Evolutionary conservation across 805 yeast species (phyloP), one percentile per base, ranked within the genome.

Genomic region (Lipomyces yamadae): DNA sequence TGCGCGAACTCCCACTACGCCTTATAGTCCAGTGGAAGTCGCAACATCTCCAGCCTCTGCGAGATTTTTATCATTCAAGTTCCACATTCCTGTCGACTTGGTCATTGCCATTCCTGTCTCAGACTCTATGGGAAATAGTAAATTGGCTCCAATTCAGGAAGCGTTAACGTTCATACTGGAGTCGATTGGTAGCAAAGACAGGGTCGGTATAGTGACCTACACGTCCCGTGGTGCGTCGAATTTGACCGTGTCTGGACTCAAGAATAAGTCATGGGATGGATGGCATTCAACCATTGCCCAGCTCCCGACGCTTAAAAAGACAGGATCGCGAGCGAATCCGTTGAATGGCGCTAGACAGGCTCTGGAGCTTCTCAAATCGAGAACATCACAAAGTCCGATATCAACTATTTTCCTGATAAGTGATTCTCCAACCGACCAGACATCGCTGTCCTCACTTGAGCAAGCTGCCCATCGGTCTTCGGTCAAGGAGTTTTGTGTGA

Each of bases 71-170:
- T 11, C 29, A 18, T 29, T 34, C 42, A 33, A 10, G 6, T 62
- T 42, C 8, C 69, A 66, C 56, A 66, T 62, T 13, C 63, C 69
- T 4, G 56, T 65, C 30, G 65, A 60, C 60, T 4, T 65, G 13
- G 65, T 66, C 30, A 42, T 66, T 11, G 65, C 62, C 15, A 32
- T 66, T 3, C 69, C 70, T 18, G 35, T 50, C 24, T 7, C 59
- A 0, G 39, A 34, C 48, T 42, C 69, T 13, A 56, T 60, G 61
- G 24, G 34, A n/a, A 50, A 30, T 11, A 57, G 53, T 13, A 61
- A 35, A 50, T 29, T 34, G 13, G 32, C 30, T 5, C 33, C 30
- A 13, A 35, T 63, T 3, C 67, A 66, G 45, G 63, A 58, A n/a
- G 63, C 64, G n/a, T 33, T 66, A n/a, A 30, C 24, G 5, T 60